These are phyloP conservation scores for Parietichytrium sp. DNA, from an alignment of 108 stramenopile species.

Conservation along the genomic window DNA sequence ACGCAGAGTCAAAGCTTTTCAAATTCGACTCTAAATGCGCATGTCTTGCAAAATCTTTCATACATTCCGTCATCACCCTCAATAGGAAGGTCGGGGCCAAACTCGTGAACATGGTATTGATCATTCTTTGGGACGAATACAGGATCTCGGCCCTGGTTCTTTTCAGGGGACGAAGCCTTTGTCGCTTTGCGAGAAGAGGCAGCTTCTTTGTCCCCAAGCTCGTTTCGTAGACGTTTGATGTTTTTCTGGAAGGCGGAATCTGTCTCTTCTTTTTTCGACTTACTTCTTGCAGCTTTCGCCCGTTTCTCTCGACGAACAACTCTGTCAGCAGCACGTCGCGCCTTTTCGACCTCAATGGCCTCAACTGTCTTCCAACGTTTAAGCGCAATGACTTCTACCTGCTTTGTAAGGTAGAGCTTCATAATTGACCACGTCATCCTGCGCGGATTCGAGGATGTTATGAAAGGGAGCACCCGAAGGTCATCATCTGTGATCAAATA, in stretches of 20 bases:
- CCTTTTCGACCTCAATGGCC: background rate
- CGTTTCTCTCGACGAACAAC: background rate
- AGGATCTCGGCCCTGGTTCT: too few species aligned
- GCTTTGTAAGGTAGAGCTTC: slow-evolving; percentile 36
- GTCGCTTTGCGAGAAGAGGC: too few species aligned
- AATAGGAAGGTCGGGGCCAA: background rate
- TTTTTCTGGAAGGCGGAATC: background rate
- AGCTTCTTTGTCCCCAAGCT: background rate
- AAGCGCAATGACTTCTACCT: background rate
- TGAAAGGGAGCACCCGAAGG: background rate
- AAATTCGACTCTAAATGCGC: background rate
- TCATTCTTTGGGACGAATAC: slow-evolving; percentile 24
- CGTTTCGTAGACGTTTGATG: background rate
- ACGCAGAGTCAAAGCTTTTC: slow-evolving; percentile 11
- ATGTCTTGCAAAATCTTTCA: background rate
- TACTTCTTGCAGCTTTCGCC: background rate
- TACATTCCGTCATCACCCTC: background rate
- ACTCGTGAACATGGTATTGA: background rate
- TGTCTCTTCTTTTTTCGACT: background rate
- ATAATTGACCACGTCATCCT: slow-evolving; percentile 26
- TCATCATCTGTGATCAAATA: slow-evolving; percentile 23
- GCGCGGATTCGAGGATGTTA: slow-evolving; percentile 12
- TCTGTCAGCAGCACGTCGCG: background rate
- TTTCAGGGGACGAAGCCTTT: too few species aligned
- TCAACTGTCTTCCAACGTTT: background rate